These are phyloP conservation scores for Neurospora sp. DNA, from an alignment of 495 filamentous ascomycete genomes.

Conservation along the genomic window DNA sequence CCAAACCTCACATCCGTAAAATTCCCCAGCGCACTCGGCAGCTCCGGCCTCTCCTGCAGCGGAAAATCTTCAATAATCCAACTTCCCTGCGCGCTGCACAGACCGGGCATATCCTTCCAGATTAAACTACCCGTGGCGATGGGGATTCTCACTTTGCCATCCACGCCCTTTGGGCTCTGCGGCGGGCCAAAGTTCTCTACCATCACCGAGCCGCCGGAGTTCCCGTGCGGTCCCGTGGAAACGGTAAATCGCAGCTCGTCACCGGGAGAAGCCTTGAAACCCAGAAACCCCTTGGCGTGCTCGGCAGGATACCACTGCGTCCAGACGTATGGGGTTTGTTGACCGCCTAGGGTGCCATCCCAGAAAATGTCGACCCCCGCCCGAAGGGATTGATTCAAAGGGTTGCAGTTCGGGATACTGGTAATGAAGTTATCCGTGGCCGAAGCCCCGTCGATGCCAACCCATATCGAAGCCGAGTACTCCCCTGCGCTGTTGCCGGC, in stretches of 20 bases:
- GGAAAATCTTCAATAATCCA: constrained; percentile 21
- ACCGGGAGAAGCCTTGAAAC: constrained; percentile 6
- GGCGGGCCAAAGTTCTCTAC: constrained; percentile 15
- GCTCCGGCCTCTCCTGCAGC: constrained; percentile 6
- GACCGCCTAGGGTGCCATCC: constrained; percentile 9
- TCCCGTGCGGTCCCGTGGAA: not conserved
- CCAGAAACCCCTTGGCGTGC: constrained; percentile 3
- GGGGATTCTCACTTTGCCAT: not conserved
- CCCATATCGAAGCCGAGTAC: constrained; percentile 19
- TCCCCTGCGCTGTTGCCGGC: constrained; percentile 6
- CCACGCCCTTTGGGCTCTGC: not conserved
- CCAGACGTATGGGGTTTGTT: constrained; percentile 14
- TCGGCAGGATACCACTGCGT: constrained; percentile 5
- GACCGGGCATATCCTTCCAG: not conserved
- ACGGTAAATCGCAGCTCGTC: constrained; percentile 11
- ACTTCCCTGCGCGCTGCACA: constrained; percentile 13
- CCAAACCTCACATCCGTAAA: constrained; percentile 13
- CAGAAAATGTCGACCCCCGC: constrained; percentile 20
- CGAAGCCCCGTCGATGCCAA: constrained; percentile 14
- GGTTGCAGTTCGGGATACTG: too few relatives aligned
- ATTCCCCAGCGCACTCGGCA: constrained; percentile 18
- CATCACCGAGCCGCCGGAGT: not conserved
- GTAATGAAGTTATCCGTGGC: too few relatives aligned
- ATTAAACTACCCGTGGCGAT: not conserved
- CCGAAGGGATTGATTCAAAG: constrained; percentile 4